Conservation (phyloP, 177 flowering plant species). For the Telopea speciosissima region DNA sequence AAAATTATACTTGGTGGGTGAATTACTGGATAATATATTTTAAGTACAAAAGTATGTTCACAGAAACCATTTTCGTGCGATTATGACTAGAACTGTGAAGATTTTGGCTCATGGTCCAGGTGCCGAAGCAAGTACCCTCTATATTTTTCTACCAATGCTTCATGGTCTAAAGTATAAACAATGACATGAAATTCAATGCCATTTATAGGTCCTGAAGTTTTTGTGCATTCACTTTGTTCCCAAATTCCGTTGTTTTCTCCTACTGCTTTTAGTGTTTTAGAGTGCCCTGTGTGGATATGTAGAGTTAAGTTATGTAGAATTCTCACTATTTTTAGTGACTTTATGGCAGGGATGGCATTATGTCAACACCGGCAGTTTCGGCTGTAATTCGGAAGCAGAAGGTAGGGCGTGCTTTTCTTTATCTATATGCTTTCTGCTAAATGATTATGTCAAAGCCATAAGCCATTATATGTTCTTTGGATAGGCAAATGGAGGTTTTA, state of each 20-base stretch:
- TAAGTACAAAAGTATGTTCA: too few species aligned
- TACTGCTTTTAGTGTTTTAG: background rate
- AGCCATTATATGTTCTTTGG: background rate
- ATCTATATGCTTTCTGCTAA: background rate
- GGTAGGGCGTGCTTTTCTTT: slow-evolving; percentile 32
- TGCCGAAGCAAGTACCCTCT: background rate
- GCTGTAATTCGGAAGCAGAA: slow-evolving; percentile 92
- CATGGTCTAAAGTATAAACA: background rate
- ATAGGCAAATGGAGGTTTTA: slow-evolving; percentile 99
- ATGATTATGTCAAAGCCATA: background rate
- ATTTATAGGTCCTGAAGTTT: background rate
- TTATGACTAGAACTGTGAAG: too few species aligned
- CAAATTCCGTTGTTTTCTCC: background rate
- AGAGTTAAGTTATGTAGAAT: too few species aligned
- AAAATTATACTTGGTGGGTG: too few species aligned
- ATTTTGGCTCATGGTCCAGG: background rate
- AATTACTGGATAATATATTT: too few species aligned
- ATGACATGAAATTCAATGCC: background rate
- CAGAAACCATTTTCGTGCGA: too few species aligned
- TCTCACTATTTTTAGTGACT: background rate
- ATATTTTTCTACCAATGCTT: background rate
- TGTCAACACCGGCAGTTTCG: slow-evolving; percentile 99
- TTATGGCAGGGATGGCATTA: slow-evolving; percentile 77
- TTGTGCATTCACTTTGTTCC: background rate
- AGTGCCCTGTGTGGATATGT: background rate